phyloP scores from a whole-genome alignment of 352 stramenopile genomes.

The Globisporangium spiculum region DNA sequence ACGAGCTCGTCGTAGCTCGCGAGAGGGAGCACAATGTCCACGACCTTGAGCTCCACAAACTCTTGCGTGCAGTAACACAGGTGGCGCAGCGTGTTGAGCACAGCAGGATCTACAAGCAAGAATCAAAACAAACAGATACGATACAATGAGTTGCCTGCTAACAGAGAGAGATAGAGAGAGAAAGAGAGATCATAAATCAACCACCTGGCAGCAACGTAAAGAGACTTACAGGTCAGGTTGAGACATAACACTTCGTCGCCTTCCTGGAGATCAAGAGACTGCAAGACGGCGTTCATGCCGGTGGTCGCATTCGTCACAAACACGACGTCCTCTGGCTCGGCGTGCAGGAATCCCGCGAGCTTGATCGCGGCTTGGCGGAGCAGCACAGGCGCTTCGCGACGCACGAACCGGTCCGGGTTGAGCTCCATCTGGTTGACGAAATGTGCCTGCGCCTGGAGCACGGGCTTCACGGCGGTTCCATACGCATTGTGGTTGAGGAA shows the following conservation, averaged over 20 bases:
- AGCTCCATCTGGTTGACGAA: slow-evolving; percentile 88
- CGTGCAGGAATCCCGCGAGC: slow-evolving; percentile 64
- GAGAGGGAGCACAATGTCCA: slow-evolving; percentile 73
- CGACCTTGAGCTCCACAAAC: slow-evolving; percentile 86
- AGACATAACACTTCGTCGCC: slow-evolving; percentile 87
- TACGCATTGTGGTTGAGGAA: slow-evolving; percentile 87
- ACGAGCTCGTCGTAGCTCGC: slow-evolving; percentile 66
- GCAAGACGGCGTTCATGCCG: slow-evolving; percentile 81
- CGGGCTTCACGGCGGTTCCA: slow-evolving; percentile 66
- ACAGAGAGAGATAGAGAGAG: not conserved
- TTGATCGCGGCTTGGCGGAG: slow-evolving; percentile 62
- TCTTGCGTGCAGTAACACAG: slow-evolving; percentile 87
- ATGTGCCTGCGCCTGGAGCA: slow-evolving; percentile 79
- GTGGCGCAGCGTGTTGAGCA: slow-evolving; percentile 81
- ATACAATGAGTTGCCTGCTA: not conserved
- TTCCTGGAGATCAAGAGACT: slow-evolving; percentile 83
- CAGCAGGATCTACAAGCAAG: slow-evolving; percentile 52
- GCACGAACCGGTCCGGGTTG: slow-evolving; percentile 84
- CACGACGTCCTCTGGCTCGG: slow-evolving; percentile 75
- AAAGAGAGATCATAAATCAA: slow-evolving; percentile 14
- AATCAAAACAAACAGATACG: not conserved
- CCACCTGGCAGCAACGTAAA: not conserved
- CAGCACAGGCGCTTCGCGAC: slow-evolving; percentile 54
- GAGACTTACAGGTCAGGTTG: slow-evolving; percentile 76
- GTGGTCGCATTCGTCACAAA: slow-evolving; percentile 87